Conservation (phyloP, 768 basidiomycete species). For the Clavaria fumosa region DNA sequence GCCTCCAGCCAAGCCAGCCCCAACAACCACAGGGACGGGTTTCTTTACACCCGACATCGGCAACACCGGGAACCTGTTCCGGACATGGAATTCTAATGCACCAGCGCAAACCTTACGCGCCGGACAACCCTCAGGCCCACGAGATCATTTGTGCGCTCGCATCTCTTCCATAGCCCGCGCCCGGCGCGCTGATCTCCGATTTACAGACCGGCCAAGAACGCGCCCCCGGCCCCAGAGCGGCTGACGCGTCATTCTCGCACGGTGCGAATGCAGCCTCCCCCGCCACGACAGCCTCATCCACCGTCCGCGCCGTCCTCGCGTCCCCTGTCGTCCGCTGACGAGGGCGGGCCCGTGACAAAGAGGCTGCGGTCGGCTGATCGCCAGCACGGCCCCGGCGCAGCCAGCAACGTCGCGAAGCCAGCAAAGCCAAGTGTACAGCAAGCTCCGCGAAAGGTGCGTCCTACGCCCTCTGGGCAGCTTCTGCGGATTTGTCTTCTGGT, state of each 20-base stretch:
- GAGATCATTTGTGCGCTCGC: no score
- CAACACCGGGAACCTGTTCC: conserved; percentile 39
- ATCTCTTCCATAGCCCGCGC: no score
- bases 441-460: conserved; percentile 81
- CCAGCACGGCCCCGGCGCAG: conserved; percentile 35
- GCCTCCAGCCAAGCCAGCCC: conserved; percentile 26
- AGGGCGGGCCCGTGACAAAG: conserved; percentile 65
- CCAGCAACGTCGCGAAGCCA: conserved; percentile 37
- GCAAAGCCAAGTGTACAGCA: conserved; percentile 51
- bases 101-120: conserved; percentile 46
- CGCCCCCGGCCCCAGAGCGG: no score
- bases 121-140: conserved; percentile 31
- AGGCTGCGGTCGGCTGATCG: conserved; percentile 50
- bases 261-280: no score
- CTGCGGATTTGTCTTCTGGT: conserved; percentile 73
- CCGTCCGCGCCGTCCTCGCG: conserved; percentile 39
- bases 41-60: conserved; percentile 66
- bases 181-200: no score
- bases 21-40: conserved; percentile 47
- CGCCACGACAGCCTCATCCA: conserved; percentile 16
- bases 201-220: no score
- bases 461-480: no score
- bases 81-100: conserved; percentile 38
- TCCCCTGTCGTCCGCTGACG: conserved; percentile 71
- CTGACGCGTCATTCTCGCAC: no score